Evolutionary conservation across 2,329 filamentous ascomycete genomes (phyloP).

Genomic region (Verticillium nonalfalfae): DNA sequence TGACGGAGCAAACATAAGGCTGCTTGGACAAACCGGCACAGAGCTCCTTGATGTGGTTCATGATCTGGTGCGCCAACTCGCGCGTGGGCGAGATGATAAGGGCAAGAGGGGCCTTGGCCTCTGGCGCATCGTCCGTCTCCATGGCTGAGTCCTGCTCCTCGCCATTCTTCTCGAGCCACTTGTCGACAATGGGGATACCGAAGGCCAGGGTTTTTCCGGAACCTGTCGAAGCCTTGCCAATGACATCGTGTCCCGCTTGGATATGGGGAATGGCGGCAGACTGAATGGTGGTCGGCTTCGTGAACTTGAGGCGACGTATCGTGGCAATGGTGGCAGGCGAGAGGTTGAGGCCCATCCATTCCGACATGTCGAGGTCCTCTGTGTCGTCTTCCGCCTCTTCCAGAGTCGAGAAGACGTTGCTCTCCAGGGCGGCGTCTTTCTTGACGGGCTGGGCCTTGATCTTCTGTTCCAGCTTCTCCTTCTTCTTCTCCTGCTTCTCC

Average conservation of each 20-base stretch:
- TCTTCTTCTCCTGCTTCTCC: constrained; percentile 19
- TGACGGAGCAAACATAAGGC: constrained; percentile 79
- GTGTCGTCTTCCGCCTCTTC: constrained; percentile 49
- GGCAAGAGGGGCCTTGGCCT: constrained; percentile 53
- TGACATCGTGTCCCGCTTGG: constrained; percentile 76
- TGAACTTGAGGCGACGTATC: constrained; percentile 73
- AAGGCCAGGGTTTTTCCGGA: constrained; percentile 97
- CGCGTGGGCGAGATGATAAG: constrained; percentile 86
- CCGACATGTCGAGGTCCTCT: constrained; percentile 64
- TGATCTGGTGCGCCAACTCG: constrained; percentile 88
- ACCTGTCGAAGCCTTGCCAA: constrained; percentile 93
- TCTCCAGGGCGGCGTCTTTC: constrained; percentile 32
- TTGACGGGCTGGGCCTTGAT: constrained; percentile 20
- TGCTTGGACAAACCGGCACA: constrained; percentile 55
- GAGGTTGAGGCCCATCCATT: constrained; percentile 70
- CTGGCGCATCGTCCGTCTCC: constrained; percentile 13
- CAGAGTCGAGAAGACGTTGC: constrained; percentile 50
- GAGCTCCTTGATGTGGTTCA: constrained; percentile 72
- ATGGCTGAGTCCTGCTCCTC: constrained; percentile 15
- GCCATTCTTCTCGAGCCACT: constrained; percentile 55
- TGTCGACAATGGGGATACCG: constrained; percentile 85
- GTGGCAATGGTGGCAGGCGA: constrained; percentile 66
- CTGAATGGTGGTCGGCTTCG: constrained; percentile 78
- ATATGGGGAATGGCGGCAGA: constrained; percentile 73
- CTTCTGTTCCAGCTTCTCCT: constrained; percentile 24